These are phyloP conservation scores for Candida sp. DNA, from an alignment of 1,139 yeast species.

Conservation along the genomic window DNA sequence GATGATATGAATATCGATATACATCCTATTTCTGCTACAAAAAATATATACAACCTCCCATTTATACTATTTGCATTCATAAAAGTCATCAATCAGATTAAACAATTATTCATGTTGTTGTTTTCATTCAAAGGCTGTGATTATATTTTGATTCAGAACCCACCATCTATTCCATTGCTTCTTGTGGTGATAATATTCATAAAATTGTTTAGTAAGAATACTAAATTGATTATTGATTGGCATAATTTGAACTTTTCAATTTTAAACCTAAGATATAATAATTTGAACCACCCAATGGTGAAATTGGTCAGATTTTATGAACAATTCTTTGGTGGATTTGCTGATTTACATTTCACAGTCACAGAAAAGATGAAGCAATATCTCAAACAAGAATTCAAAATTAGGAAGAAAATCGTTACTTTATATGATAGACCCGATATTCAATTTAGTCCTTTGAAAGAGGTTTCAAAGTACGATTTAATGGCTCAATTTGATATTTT, in stretches of 20 bases:
- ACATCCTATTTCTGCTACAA: conserved; percentile 44
- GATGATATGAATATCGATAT: conserved; percentile 54
- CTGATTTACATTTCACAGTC: conserved; percentile 71
- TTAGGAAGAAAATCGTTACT: conserved; percentile 37
- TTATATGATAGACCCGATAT: conserved; percentile 76
- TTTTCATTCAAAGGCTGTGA: conserved; percentile 59
- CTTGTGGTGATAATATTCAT: conserved; percentile 59
- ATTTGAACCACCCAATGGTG: conserved; percentile 61
- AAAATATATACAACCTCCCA: conserved; percentile 43
- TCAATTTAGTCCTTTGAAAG: conserved; percentile 53
- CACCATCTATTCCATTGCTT: conserved; percentile 87
- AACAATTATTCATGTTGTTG: conserved; percentile 42
- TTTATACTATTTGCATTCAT: conserved; percentile 54
- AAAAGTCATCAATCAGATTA: conserved; percentile 60
- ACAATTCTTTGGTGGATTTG: conserved; percentile 51
- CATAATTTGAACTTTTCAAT: conserved; percentile 92
- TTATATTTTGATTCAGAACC: conserved; percentile 82
- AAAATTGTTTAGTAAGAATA: conserved; percentile 50
- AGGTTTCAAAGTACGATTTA: conserved; percentile 9
- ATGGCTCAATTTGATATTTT: conserved; percentile 28
- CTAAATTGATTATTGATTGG: conserved; percentile 85
- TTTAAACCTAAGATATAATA: conserved; percentile 59
- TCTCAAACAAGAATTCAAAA: conserved; percentile 52
- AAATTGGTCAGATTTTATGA: conserved; percentile 57
- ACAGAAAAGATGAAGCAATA: conserved; percentile 70